Conservation (phyloP, 163 green algal species). For the Scenedesmus sp. region DNA sequence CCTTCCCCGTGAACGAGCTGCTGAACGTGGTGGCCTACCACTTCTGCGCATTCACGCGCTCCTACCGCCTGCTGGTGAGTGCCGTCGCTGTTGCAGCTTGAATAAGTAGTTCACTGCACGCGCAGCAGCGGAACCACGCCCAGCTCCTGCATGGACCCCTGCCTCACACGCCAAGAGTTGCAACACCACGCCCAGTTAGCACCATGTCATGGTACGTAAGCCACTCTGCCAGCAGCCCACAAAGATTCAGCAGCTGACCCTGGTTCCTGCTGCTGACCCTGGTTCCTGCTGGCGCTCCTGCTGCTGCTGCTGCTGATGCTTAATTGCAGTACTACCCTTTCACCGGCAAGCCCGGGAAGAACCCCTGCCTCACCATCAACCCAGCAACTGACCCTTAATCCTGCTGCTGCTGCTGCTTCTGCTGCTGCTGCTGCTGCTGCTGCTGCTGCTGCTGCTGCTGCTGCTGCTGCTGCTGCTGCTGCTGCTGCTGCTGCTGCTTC, state of each 20-base stretch:
- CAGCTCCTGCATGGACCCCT: slow-evolving; percentile 5
- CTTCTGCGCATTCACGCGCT: slow-evolving; percentile 17
- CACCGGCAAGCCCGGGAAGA: neutral
- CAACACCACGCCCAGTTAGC: too few relatives aligned
- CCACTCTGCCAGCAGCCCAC: neutral
- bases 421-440: too few relatives aligned
- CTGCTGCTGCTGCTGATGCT: neutral
- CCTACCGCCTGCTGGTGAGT: slow-evolving; percentile 22
- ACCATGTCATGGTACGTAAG: too few relatives aligned
- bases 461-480: too few relatives aligned
- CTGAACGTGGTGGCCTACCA: slow-evolving; percentile 33
- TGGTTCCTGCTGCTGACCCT: too few relatives aligned
- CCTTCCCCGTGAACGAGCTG: neutral
- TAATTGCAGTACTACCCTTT: slow-evolving; percentile 14
- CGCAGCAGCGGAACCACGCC: too few relatives aligned
- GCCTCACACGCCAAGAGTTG: neutral
- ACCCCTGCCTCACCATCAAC: slow-evolving; percentile 35
- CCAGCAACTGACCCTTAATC: too few relatives aligned
- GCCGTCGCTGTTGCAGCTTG: neutral
- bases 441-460: too few relatives aligned
- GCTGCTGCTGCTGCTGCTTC: neutral
- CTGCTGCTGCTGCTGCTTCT: too few relatives aligned
- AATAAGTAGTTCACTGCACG: neutral
- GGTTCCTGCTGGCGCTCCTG: neutral
- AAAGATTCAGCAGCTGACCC: neutral